Evolutionary conservation across 768 basidiomycete species (phyloP), one percentile per base, ranked within the genome.

Genomic region (Strobilomyces echinocephalus): DNA sequence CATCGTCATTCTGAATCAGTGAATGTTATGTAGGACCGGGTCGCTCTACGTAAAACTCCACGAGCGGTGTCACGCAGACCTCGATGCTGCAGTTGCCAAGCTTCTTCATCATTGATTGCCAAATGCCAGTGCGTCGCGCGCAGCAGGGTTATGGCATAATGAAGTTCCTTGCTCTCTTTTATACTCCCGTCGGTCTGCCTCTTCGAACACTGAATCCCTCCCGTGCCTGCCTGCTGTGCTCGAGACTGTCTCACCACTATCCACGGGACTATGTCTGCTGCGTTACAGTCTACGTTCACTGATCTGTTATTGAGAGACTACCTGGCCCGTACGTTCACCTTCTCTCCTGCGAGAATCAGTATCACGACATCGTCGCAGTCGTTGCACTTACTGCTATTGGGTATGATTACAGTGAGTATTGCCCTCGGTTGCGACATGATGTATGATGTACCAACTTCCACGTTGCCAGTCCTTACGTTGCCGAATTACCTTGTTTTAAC

Each of bases 351-450:
- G 33, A 14, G 33, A 46, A 5, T 30, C n/a, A 33, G 8, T 21
- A 24, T 21, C 31, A 34, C 8, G 1, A 21, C 14, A 4, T 34
- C 30, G 1, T 18, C 11, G 16, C 34, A 57, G 57, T 43, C 2
- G 28, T 26, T 2, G 16, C 57, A 5, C 3, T 57, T 4, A 30
- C 47, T 21, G 50, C 55, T 14, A 31, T 49, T 4, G 55, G 50
- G n/a, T 52, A 59, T 30, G 55, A 57, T 38, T 58, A 56, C 11
- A 5, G 57, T 57, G n/a, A 52, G 51, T 31, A 6, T 2, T 36
- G 30, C 9, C 7, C 9, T 30, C 30, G 30, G 30, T 9, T 30
- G 30, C 9, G 30, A 30, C 3, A 24, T 24, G 24, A 24, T 24
- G 24, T 9, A 30, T 30, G 9, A 8, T 30, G 30, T 30, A 46